These are phyloP conservation scores for Penicillium sp. DNA, from an alignment of 2,329 filamentous ascomycete species.

Conservation along the genomic window DNA sequence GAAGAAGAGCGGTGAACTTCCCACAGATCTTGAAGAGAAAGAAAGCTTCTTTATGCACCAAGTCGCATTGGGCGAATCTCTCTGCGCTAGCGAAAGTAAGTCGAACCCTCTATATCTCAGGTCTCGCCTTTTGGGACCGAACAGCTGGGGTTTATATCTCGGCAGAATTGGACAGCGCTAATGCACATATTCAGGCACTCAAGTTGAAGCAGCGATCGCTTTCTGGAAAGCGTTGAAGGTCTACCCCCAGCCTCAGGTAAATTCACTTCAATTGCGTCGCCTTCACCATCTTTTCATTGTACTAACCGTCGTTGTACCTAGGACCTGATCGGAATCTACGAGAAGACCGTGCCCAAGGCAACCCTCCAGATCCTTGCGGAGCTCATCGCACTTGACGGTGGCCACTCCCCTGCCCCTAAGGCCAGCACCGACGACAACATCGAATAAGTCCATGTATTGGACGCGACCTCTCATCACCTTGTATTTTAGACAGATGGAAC, in stretches of 20 bases:
- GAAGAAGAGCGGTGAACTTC: constrained; percentile 81
- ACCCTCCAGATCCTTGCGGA: constrained; percentile 94
- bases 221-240: constrained; percentile 99
- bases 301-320: not conserved
- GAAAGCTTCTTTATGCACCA: constrained; percentile 97
- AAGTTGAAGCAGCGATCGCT: constrained; percentile 79
- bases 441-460: constrained; percentile 28
- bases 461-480: constrained; percentile 3
- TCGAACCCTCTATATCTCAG: constrained; percentile 16
- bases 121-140: not conserved
- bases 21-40: constrained; percentile 82
- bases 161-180: not conserved
- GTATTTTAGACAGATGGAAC: constrained; percentile 12
- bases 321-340: constrained; percentile 93
- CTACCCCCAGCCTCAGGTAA: constrained; percentile 70
- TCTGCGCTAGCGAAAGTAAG: constrained; percentile 73
- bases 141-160: not conserved
- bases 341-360: constrained; percentile 97
- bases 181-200: constrained; percentile 30
- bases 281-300: not conserved
- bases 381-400: constrained; percentile 86
- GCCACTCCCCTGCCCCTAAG: constrained; percentile 35
- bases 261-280: not conserved
- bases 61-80: constrained; percentile 79
- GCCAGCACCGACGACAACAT: constrained; percentile 34